A percentile compares a stretch with the other conserved stretches of the same genome.
These are phyloP conservation scores for Lactarius evosmus DNA, from an alignment of 768 basidiomycete genomes.

Conservation along the genomic window DNA sequence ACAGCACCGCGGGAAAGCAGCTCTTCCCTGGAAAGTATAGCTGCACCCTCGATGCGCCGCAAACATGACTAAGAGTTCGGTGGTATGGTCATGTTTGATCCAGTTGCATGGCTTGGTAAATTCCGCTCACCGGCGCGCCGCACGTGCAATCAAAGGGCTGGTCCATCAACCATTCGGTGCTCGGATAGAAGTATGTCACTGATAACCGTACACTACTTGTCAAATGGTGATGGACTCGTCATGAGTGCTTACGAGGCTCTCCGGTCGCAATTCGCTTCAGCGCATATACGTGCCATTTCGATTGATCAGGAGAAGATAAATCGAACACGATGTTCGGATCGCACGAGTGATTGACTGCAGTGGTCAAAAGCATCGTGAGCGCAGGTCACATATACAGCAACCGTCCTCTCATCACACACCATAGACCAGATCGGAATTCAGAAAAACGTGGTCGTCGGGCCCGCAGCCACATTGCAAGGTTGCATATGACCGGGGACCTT, in stretches of 20 bases:
- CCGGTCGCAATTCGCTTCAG: conserved; percentile 40
- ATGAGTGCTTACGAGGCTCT: conserved; percentile 38
- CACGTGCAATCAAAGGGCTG: conserved; percentile 58
- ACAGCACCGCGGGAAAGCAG: conserved; percentile 3
- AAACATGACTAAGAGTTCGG: conserved; percentile 9
- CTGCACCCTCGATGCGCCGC: conserved; percentile 11
- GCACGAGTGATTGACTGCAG: conserved; percentile 61
- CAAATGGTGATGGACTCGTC: conserved; percentile 31
- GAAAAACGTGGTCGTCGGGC: conserved; percentile 48
- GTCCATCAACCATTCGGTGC: conserved; percentile 68
- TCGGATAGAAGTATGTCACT: conserved; percentile 64
- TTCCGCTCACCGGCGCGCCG: conserved; percentile 27
- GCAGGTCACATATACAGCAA: background rate
- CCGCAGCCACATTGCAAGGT: conserved; percentile 51
- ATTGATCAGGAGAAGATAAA: conserved; percentile 41
- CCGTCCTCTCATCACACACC: conserved; percentile 37
- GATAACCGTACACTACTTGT: conserved; percentile 13
- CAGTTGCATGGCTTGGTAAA: background rate
- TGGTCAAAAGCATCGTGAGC: conserved; percentile 1
- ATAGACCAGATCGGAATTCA: conserved; percentile 60
- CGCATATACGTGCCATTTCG: conserved; percentile 50
- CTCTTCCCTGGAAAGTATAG: conserved; percentile 2
- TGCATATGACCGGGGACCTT: conserved; percentile 44
- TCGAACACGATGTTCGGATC: conserved; percentile 57
- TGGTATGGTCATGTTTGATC: background rate